phyloP scores from a whole-genome alignment of 305 asterid genomes.

The Fraxinus dipetala region DNA sequence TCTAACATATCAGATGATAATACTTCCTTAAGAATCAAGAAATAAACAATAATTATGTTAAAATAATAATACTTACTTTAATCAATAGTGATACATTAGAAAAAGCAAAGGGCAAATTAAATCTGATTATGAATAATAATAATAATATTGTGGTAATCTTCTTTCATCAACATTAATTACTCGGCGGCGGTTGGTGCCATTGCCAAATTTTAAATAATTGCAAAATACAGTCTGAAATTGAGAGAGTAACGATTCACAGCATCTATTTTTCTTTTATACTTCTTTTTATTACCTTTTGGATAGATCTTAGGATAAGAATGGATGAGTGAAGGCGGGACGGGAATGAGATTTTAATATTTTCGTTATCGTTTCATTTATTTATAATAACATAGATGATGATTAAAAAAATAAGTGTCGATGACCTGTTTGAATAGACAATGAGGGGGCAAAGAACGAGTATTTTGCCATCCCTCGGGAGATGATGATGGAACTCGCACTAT shows the following conservation, averaged over 20 bases:
- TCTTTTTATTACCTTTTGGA: neutral
- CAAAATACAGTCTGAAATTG: neutral
- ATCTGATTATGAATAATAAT: neutral
- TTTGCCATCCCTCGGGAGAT: no score
- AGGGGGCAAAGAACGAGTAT: no score
- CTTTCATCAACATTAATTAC: neutral
- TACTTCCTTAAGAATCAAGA: neutral
- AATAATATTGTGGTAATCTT: no score
- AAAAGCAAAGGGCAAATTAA: neutral
- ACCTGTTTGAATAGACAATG: no score
- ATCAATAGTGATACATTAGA: neutral
- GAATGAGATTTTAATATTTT: no score
- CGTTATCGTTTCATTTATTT: no score
- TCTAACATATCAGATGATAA: neutral
- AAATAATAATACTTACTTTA: neutral
- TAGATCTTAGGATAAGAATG: neutral
- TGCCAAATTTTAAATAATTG: neutral
- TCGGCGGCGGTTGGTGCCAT: neutral
- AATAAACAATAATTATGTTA: neutral
- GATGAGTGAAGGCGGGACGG: no score
- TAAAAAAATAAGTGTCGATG: no score
- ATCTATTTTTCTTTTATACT: neutral
- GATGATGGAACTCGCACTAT: neutral
- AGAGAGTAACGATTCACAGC: neutral
- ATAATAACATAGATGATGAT: no score